Conservation (phyloP, 371 early-diverging fungal species). For the Mortierella polycephala region DNA sequence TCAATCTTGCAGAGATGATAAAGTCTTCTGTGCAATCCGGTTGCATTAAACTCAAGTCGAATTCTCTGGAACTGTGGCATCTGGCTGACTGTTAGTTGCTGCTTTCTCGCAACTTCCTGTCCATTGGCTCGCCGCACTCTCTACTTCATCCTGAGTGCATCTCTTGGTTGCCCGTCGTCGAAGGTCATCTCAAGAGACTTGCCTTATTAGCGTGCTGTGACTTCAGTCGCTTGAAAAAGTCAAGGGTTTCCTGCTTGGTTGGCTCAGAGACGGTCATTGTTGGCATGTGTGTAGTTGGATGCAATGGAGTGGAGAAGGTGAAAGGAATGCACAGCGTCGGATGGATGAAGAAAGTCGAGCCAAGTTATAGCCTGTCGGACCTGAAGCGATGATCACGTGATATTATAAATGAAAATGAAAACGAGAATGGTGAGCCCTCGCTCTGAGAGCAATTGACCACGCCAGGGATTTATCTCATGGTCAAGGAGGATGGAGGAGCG, state of each 20-base stretch:
- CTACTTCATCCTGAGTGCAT: neutral
- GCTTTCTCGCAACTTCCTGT: too few species aligned
- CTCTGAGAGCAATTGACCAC: too few species aligned
- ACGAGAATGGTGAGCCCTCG: too few species aligned
- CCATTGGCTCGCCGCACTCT: too few species aligned
- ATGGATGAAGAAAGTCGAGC: neutral
- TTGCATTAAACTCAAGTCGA: too few species aligned
- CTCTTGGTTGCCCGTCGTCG: neutral
- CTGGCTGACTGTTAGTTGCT: neutral
- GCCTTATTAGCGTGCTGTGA: slow-evolving; percentile 83
- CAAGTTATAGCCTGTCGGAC: too few species aligned
- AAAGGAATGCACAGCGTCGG: neutral
- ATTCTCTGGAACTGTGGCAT: neutral
- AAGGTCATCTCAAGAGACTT: slow-evolving; percentile 9
- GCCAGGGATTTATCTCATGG: too few species aligned
- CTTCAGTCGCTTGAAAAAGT: slow-evolving; percentile 82
- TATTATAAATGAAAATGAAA: too few species aligned
- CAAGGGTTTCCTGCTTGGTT: slow-evolving; percentile 77
- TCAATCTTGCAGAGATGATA: neutral
- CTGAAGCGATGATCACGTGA: too few species aligned
- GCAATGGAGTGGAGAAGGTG: neutral
- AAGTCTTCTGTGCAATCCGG: neutral
- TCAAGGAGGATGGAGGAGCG: too few species aligned
- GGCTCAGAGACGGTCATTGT: slow-evolving; percentile 68
- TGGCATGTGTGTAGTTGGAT: slow-evolving; percentile 17